Evolutionary conservation across 148 eudicot species (phyloP).

Genomic region (Diospyros lotus): DNA sequence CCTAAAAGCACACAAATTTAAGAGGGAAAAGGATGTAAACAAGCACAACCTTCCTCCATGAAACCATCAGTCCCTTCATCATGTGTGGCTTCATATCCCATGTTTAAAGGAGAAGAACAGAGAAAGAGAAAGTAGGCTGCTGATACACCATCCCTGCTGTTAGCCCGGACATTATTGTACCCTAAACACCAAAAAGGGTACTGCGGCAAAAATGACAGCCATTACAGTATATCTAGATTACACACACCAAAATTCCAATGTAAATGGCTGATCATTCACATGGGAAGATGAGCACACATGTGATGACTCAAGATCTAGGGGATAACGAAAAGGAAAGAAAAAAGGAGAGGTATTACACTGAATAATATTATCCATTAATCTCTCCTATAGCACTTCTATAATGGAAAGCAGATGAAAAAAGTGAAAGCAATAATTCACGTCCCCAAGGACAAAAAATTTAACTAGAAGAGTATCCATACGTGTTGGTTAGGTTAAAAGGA

Average conservation of each 20-base stretch:
- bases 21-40: too few species aligned
- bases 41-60: background rate
- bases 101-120: background rate
- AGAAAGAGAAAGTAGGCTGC: background rate
- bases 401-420: background rate
- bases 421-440: background rate
- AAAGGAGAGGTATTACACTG: background rate
- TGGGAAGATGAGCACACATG: background rate
- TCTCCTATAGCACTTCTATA: background rate
- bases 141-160: background rate
- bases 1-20: too few species aligned
- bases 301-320: background rate
- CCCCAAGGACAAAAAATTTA: too few species aligned
- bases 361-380: background rate
- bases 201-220: background rate
- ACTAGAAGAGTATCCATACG: background rate
- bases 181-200: background rate
- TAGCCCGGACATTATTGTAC: background rate
- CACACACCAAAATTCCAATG: background rate
- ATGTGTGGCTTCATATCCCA: too few species aligned
- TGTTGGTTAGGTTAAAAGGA: too few species aligned
- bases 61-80: background rate
- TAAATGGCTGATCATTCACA: background rate
- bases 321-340: background rate
- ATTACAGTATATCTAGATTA: background rate